Conservation (phyloP, 805 yeast genomes). For the Ogataea salicorniae region DNA sequence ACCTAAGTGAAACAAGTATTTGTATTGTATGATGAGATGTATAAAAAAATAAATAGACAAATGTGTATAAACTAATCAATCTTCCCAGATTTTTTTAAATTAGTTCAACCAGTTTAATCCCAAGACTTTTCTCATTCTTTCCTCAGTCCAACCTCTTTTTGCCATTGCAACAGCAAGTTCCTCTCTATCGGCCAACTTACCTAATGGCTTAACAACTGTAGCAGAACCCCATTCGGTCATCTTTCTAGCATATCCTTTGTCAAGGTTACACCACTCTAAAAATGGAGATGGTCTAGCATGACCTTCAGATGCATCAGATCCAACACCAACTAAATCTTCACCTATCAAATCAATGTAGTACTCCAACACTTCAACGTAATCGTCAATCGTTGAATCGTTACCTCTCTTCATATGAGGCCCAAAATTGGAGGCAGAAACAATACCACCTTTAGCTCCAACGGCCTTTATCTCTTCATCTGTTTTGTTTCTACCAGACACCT, state of each 20-base stretch:
- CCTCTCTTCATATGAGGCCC: conserved; percentile 19
- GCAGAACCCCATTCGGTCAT: conserved; percentile 20
- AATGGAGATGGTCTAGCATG: conserved; percentile 19
- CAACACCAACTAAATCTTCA: conserved; percentile 47
- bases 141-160: conserved; percentile 16
- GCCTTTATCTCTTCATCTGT: conserved; percentile 18
- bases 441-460: conserved; percentile 17
- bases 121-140: conserved; percentile 15
- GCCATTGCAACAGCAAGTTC: conserved; percentile 20
- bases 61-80: background rate
- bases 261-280: conserved; percentile 18
- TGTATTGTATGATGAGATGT: no score
- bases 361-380: conserved; percentile 39
- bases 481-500: conserved; percentile 16
- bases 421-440: conserved; percentile 18
- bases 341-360: conserved; percentile 38
- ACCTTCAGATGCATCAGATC: conserved; percentile 37
- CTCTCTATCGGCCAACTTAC: conserved; percentile 17
- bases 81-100: conserved; percentile 15
- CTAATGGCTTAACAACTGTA: conserved; percentile 16
- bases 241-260: conserved; percentile 17
- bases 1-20: no score
- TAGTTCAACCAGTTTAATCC: conserved; percentile 17
- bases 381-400: conserved; percentile 35
- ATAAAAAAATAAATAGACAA: no score